Evolutionary conservation across 1,284 basidiomycete genomes (phyloP).

Genomic region (Austroboletus niveus): DNA sequence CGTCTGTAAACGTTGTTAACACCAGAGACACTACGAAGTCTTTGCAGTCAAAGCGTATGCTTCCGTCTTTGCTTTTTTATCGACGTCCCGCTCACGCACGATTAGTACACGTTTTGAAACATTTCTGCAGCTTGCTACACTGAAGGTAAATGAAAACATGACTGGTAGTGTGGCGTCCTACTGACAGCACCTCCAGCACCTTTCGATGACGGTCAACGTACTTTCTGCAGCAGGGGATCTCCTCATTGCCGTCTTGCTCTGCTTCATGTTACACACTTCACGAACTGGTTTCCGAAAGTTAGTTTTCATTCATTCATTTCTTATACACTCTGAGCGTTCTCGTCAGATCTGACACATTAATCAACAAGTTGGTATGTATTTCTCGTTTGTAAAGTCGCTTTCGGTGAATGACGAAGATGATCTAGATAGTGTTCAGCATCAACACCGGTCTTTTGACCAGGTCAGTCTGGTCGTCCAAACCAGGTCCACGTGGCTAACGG

Average conservation of each 20-base stretch:
- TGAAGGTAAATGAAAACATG: conserved; percentile 20
- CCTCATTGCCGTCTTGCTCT: conserved; percentile 51
- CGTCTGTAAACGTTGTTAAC: conserved; percentile 2
- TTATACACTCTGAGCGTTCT: neutral
- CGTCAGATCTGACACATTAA: conserved; percentile 44
- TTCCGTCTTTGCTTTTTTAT: neutral
- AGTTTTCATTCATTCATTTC: neutral
- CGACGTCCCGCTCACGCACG: conserved; percentile 3
- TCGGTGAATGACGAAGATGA: neutral
- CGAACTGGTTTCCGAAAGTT: conserved; percentile 55
- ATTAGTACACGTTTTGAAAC: conserved; percentile 35
- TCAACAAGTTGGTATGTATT: conserved; percentile 41
- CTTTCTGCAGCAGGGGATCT: conserved; percentile 55
- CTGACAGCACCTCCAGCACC: conserved; percentile 18
- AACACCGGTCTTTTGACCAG: conserved; percentile 47
- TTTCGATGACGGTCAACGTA: conserved; percentile 55
- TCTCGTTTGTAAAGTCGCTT: neutral
- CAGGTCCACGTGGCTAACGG: neutral
- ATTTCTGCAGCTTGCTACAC: conserved; percentile 36
- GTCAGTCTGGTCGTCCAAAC: conserved; percentile 9
- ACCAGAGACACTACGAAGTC: conserved; percentile 25
- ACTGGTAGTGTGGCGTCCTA: neutral
- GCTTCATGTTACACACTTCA: conserved; percentile 48
- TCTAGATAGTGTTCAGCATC: conserved; percentile 46
- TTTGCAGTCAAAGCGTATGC: conserved; percentile 42